phyloP scores from a whole-genome alignment of 371 early-diverging fungal species.

The Lichtheimia hyalospora region DNA sequence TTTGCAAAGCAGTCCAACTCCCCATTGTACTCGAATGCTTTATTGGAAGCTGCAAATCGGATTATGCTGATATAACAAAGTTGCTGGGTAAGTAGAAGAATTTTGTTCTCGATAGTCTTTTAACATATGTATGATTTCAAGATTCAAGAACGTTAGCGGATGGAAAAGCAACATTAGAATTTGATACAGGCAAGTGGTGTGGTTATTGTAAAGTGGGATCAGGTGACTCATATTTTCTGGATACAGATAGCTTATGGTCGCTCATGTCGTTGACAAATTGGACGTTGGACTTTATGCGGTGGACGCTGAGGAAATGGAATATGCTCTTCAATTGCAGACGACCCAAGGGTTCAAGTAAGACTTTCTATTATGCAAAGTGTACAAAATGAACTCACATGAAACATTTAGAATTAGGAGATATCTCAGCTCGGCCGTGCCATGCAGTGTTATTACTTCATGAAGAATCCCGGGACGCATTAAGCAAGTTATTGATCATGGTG shows the following conservation, averaged over 20 bases:
- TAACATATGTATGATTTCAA: not conserved
- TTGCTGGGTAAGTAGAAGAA: slow-evolving; percentile 17
- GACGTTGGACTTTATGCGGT: slow-evolving; percentile 34
- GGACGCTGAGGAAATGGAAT: slow-evolving; percentile 41
- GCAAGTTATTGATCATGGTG: slow-evolving; percentile 25
- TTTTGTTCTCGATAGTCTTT: not conserved
- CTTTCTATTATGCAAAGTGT: not conserved
- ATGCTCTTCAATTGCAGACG: slow-evolving; percentile 30
- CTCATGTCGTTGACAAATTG: slow-evolving; percentile 34
- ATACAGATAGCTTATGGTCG: slow-evolving; percentile 40
- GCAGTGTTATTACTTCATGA: slow-evolving; percentile 35
- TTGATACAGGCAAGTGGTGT: slow-evolving; percentile 20
- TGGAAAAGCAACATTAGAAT: slow-evolving; percentile 14
- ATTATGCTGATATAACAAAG: slow-evolving; percentile 14
- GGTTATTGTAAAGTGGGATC: not conserved
- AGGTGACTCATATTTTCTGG: not conserved
- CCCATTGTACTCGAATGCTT: slow-evolving; percentile 44
- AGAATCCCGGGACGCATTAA: slow-evolving; percentile 22
- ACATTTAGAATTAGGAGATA: slow-evolving; percentile 11
- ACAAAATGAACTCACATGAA: too few species aligned
- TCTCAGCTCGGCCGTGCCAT: slow-evolving; percentile 26
- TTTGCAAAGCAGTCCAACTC: slow-evolving; percentile 38
- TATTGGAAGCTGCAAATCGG: slow-evolving; percentile 32
- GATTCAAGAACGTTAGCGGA: slow-evolving; percentile 8
- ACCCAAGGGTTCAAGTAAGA: slow-evolving; percentile 29